Evolutionary conservation across 2,329 filamentous ascomycete genomes (phyloP).

Genomic region (Alternaria arborescens): DNA sequence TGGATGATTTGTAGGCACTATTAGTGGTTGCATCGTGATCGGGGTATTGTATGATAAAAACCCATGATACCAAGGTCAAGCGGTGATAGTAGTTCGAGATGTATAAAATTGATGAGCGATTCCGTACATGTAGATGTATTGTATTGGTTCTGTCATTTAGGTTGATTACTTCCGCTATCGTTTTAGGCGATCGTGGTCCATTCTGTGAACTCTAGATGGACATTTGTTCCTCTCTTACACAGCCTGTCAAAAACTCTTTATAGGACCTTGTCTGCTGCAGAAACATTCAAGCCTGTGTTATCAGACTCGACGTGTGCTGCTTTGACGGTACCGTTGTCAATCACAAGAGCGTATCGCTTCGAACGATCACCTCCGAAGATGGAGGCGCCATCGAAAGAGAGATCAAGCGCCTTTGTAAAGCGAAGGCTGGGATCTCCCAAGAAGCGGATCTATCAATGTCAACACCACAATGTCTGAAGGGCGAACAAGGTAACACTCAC

Average conservation of each 20-base stretch:
- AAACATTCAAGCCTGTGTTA: slow-evolving; percentile 77
- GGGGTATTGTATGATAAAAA: not conserved
- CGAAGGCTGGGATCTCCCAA: slow-evolving; percentile 80
- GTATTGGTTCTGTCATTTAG: not conserved
- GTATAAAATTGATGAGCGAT: not conserved
- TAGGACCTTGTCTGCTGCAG: slow-evolving; percentile 45
- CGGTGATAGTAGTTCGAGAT: not conserved
- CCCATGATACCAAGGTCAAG: not conserved
- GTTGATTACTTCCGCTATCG: not conserved
- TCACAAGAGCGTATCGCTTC: slow-evolving; percentile 86
- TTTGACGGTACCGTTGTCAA: slow-evolving; percentile 86
- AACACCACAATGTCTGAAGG: slow-evolving; percentile 6
- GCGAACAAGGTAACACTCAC: slow-evolving; percentile 63
- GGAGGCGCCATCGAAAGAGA: slow-evolving; percentile 79
- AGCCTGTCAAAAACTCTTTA: slow-evolving; percentile 8
- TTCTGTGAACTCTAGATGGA: not conserved
- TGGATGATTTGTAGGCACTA: not conserved
- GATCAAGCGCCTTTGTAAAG: slow-evolving; percentile 84
- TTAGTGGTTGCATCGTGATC: not conserved
- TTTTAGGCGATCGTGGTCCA: not conserved
- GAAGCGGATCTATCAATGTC: slow-evolving; percentile 77
- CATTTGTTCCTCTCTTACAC: not conserved
- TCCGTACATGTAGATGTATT: not conserved
- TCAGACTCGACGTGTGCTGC: slow-evolving; percentile 85
- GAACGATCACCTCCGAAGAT: slow-evolving; percentile 84